Percentiles rank a stretch among this genome's conserved stretches.
These are phyloP conservation scores for Scutellaria barbata DNA, from an alignment of 257 asterid species.

Conservation along the genomic window DNA sequence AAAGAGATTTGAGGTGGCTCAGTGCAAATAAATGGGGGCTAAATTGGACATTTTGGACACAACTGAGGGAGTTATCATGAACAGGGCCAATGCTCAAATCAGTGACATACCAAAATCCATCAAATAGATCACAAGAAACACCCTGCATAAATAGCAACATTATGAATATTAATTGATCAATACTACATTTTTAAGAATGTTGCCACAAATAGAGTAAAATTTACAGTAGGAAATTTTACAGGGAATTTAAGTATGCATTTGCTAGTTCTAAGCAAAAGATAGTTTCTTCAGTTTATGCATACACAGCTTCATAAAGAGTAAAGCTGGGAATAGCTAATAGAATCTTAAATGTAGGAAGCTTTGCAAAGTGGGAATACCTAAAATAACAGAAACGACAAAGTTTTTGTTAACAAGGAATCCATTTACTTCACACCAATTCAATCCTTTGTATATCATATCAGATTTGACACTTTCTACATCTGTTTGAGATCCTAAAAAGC, in stretches of 20 bases:
- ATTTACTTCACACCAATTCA: conserved; percentile 20
- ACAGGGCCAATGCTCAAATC: conserved; percentile 77
- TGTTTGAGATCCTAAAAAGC: conserved; percentile 29
- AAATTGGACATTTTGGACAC: conserved; percentile 63
- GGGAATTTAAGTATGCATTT: background rate
- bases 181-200: background rate
- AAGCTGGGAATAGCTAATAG: conserved; percentile 39
- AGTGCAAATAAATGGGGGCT: conserved; percentile 59
- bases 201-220: background rate
- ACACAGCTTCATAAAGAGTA: conserved; percentile 21
- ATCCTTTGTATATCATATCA: background rate
- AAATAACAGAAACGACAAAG: conserved; percentile 38
- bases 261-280: conserved; percentile 13
- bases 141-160: conserved; percentile 58
- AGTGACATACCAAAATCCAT: conserved; percentile 91
- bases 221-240: background rate
- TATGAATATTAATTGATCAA: background rate
- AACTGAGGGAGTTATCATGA: conserved; percentile 86
- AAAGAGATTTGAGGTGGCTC: conserved; percentile 67
- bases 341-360: conserved; percentile 23
- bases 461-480: conserved; percentile 34
- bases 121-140: conserved; percentile 80
- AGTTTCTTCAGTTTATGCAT: conserved; percentile 1
- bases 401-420: conserved; percentile 27
- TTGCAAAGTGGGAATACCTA: conserved; percentile 22